A percentile compares a stretch with the other conserved stretches of the same genome.
These are phyloP conservation scores for Leucosporidium creatinivorum DNA, from an alignment of 768 basidiomycete species.

Conservation along the genomic window DNA sequence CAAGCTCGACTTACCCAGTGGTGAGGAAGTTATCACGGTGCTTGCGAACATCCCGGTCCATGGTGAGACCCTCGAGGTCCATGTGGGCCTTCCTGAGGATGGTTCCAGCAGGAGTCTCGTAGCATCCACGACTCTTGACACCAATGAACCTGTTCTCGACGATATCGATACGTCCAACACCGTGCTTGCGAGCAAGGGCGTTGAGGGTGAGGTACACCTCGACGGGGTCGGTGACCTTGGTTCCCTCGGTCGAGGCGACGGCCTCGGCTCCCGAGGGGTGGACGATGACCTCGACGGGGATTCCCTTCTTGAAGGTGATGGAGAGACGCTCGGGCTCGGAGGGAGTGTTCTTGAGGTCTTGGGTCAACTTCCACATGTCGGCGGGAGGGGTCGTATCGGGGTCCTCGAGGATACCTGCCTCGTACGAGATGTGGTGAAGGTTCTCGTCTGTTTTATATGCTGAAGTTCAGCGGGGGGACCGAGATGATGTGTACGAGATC, in stretches of 20 bases:
- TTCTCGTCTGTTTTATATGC: conserved; percentile 65
- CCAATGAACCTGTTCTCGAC: conserved; percentile 99
- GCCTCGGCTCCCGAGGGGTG: conserved; percentile 31
- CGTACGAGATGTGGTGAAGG: conserved; percentile 99
- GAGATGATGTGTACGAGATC: not conserved
- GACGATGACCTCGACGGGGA: conserved; percentile 74
- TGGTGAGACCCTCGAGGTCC: conserved; percentile 93
- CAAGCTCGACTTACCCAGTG: conserved; percentile 46
- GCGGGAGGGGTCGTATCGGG: conserved; percentile 85
- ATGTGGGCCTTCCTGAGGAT: conserved; percentile 92
- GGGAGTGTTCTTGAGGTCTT: conserved; percentile 73
- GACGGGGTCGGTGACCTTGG: conserved; percentile 79
- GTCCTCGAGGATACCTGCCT: conserved; percentile 97
- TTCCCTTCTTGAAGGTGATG: conserved; percentile 78
- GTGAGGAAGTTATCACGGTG: conserved; percentile 94
- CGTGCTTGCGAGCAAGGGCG: conserved; percentile 85
- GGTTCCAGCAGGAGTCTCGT: conserved; percentile 93
- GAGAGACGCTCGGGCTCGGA: conserved; percentile 65
- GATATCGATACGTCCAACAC: conserved; percentile 94
- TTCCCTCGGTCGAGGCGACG: conserved; percentile 38
- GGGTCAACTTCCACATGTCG: conserved; percentile 99
- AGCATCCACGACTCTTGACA: conserved; percentile 98
- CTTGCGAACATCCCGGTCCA: conserved; percentile 92
- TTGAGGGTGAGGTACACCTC: conserved; percentile 91
- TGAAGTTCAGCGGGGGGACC: not conserved